Base-by-base conservation (phyloP, 1,284 basidiomycete genomes). In the Grifola frondosa region DNA sequence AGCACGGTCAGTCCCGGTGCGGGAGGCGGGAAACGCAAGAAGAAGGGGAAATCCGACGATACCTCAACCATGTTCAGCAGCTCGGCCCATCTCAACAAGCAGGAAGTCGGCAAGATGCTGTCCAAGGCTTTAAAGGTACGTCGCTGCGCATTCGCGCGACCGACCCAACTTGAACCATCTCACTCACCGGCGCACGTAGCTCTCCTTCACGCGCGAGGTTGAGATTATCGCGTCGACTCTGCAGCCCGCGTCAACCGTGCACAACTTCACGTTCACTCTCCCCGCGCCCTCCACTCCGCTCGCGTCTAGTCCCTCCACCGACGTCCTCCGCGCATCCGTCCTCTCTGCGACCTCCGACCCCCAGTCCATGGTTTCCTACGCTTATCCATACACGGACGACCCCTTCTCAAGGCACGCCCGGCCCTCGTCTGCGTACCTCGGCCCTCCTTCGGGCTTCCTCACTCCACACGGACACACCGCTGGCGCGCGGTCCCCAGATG, bases 201-300 rank as follows among this genome's bases (percentile, higher is more conserved):
- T 91, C 37, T 88, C 88, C 13, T 94, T 95, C 66, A 84, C 91
- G 19, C 85, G 89, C 41, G 92, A 95, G 69, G 90, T 98, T 37
- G 95, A 98, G 62, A 88, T 98, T 49, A 86, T 97, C 62, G 90
- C 92, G 13, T 92, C 92, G 12, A 91, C 90, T 1, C 75, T 95
- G 7, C 88, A 94, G 54, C 93, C 93, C 4, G 85, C 91, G 1
- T 91, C 90, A 15, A 96, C 93, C 13, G 87, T 93, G 35, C 93
- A 97, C 67, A 88, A 84, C 0, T 98, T 98, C 67, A 88, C 90
- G 4, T 97, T 97, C 58, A 84, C 74, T 21, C 75, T 88, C 46
- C 84, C 84, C 40, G 80, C 84, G 11, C 82, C 84, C 11, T 80
- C 71, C 46, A 90, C 81, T 3, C 84, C 81, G 25, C 75, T 84